Conservation (phyloP, 2,329 filamentous ascomycete species). For the Graphilbum sp. region DNA sequence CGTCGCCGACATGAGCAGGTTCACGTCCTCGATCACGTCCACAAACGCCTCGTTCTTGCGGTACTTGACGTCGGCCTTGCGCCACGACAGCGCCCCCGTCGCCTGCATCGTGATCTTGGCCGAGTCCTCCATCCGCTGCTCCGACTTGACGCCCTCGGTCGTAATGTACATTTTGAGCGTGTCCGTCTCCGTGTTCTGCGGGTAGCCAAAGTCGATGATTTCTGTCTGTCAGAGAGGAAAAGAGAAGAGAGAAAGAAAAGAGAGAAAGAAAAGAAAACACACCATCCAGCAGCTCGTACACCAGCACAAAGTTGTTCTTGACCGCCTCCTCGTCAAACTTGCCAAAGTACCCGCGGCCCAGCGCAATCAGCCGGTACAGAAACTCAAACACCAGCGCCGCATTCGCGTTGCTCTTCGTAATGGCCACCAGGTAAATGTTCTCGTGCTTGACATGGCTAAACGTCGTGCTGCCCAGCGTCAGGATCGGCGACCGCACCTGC, state of each 20-base stretch:
- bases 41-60: slow-evolving; percentile 99
- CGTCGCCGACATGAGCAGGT: slow-evolving; percentile 95
- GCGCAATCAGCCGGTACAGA: slow-evolving; percentile 73
- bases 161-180: slow-evolving; percentile 99
- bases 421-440: slow-evolving; percentile 94
- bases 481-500: slow-evolving; percentile 90
- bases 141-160: slow-evolving; percentile 93
- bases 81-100: slow-evolving; percentile 90
- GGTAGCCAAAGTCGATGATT: slow-evolving; percentile 97
- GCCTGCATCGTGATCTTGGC: slow-evolving; percentile 99
- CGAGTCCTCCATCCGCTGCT: slow-evolving; percentile 72
- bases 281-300: slow-evolving; percentile 95
- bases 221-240: slow-evolving; percentile 34
- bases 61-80: slow-evolving; percentile 94
- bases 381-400: slow-evolving; percentile 97
- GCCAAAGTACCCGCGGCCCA: slow-evolving; percentile 93
- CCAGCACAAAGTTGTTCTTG: slow-evolving; percentile 98
- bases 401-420: slow-evolving; percentile 99
- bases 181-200: slow-evolving; percentile 96
- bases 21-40: slow-evolving; percentile 97
- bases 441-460: slow-evolving; percentile 99
- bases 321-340: slow-evolving; percentile 99
- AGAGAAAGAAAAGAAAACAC: slow-evolving; percentile 11
- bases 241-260: background rate
- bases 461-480: slow-evolving; percentile 92